Evolutionary conservation across 78 protist genomes (phyloP).

Genomic region (Mantamonas sphyraenae): DNA sequence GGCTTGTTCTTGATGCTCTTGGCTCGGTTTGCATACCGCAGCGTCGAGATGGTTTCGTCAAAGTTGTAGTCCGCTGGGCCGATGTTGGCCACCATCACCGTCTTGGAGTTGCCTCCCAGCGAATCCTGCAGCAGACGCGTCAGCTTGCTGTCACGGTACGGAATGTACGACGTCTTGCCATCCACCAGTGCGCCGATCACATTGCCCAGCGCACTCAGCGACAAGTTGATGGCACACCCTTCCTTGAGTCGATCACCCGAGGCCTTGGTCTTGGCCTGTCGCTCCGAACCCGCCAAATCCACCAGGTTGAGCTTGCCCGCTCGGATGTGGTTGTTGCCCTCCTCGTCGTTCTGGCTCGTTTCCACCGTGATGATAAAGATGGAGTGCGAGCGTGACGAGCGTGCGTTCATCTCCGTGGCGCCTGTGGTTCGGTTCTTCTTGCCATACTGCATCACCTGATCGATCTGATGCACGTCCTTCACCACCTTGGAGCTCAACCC

Average conservation of each 20-base stretch:
- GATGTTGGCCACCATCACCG: slow-evolving; percentile 75
- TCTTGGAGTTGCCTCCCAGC: slow-evolving; percentile 80
- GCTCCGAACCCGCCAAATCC: slow-evolving; percentile 86
- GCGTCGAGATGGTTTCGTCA: slow-evolving; percentile 69
- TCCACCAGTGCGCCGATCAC: slow-evolving; percentile 69
- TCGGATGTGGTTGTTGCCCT: slow-evolving; percentile 9
- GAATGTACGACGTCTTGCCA: slow-evolving; percentile 46
- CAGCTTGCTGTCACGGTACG: slow-evolving; percentile 83
- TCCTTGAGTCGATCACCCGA: slow-evolving; percentile 64
- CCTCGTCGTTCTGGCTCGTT: slow-evolving; percentile 1
- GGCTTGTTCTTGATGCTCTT: slow-evolving; percentile 86
- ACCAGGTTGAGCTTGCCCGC: slow-evolving; percentile 69
- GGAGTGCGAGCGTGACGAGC: slow-evolving; percentile 64
- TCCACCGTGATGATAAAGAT: slow-evolving; percentile 47
- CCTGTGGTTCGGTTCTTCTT: slow-evolving; percentile 51
- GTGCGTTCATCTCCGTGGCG: slow-evolving; percentile 62
- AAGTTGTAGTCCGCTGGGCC: slow-evolving; percentile 70
- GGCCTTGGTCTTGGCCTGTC: slow-evolving; percentile 73
- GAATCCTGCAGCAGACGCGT: slow-evolving; percentile 83
- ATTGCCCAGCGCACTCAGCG: slow-evolving; percentile 71
- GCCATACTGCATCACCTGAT: slow-evolving; percentile 42
- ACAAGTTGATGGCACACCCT: slow-evolving; percentile 72
- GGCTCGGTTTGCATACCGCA: slow-evolving; percentile 79
- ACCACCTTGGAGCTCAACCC: slow-evolving; percentile 47
- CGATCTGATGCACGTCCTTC: slow-evolving; percentile 20